Conservation (phyloP, 495 filamentous ascomycete species). For the Cercophora samala region DNA sequence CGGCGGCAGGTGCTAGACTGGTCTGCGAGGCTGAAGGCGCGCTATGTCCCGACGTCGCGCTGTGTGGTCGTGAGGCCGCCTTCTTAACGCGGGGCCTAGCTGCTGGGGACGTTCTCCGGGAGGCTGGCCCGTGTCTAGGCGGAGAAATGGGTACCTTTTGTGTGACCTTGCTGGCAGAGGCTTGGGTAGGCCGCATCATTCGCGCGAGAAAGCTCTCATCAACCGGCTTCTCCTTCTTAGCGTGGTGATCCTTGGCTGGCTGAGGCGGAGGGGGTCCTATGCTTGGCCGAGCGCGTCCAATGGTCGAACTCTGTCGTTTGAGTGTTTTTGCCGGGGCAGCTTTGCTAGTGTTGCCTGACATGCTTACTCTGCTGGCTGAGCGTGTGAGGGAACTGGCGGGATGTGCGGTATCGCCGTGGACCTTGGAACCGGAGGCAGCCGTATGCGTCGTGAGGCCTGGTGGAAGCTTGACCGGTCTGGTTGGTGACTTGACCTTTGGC, state of each 20-base stretch:
- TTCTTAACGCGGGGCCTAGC: slow-evolving; percentile 30
- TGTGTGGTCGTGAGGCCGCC: slow-evolving; percentile 8
- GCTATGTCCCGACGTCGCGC: not conserved
- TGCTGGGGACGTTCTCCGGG: slow-evolving; percentile 26
- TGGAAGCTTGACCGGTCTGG: slow-evolving; percentile 59
- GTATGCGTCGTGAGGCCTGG: slow-evolving; percentile 61
- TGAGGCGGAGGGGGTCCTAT: slow-evolving; percentile 50
- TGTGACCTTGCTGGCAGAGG: slow-evolving; percentile 70
- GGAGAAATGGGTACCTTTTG: slow-evolving; percentile 58
- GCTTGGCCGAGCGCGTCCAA: slow-evolving; percentile 46
- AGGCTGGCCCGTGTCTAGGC: slow-evolving; percentile 33
- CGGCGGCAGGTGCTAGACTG: slow-evolving; percentile 23
- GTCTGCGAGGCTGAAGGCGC: not conserved
- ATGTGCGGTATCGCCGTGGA: slow-evolving; percentile 21
- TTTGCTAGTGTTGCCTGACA: slow-evolving; percentile 28
- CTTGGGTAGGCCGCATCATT: slow-evolving; percentile 89
- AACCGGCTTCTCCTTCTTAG: slow-evolving; percentile 47
- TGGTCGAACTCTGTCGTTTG: slow-evolving; percentile 42
- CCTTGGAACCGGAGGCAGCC: slow-evolving; percentile 57
- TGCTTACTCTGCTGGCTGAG: slow-evolving; percentile 47
- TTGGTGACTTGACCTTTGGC: slow-evolving; percentile 62
- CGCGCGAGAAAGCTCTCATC: slow-evolving; percentile 79
- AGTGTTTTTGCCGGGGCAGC: slow-evolving; percentile 25
- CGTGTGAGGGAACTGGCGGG: slow-evolving; percentile 34
- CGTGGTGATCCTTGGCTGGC: slow-evolving; percentile 37